These are phyloP conservation scores for Beauveria bassiana DNA, from an alignment of 2,329 filamentous ascomycete genomes.

Conservation along the genomic window DNA sequence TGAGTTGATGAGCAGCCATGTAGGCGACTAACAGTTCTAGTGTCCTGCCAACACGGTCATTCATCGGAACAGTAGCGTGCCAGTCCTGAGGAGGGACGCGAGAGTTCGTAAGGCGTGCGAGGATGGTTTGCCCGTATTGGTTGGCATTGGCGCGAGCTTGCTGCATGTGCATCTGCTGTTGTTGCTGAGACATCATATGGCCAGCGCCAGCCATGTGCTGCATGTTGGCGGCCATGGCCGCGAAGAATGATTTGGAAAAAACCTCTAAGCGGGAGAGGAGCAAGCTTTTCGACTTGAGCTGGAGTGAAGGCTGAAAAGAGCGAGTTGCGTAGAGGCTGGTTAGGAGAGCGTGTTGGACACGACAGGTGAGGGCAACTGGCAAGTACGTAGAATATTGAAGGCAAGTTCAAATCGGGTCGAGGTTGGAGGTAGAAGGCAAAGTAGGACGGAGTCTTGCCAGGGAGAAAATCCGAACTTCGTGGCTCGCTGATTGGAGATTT, in stretches of 20 bases:
- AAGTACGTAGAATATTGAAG: not conserved
- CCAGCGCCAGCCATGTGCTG: conserved; percentile 44
- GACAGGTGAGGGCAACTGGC: not conserved
- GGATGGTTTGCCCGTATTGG: conserved; percentile 33
- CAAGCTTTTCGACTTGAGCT: not conserved
- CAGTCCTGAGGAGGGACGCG: conserved; percentile 24
- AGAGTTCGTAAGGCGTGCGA: conserved; percentile 30
- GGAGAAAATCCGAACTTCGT: not conserved
- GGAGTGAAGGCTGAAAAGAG: not conserved
- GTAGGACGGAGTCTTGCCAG: not conserved
- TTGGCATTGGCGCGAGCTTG: conserved; percentile 10
- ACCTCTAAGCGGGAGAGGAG: not conserved
- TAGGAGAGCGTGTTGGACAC: not conserved
- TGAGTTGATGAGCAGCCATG: not conserved
- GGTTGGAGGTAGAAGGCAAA: too few relatives aligned
- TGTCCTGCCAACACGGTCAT: conserved; percentile 35
- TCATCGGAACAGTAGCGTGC: conserved; percentile 30
- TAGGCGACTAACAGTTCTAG: conserved; percentile 33
- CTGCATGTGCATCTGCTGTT: conserved; percentile 31
- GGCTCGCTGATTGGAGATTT: not conserved
- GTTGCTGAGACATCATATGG: conserved; percentile 34
- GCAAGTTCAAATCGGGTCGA: too few relatives aligned
- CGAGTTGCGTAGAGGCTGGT: not conserved
- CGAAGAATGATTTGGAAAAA: conserved; percentile 15
- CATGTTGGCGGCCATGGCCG: conserved; percentile 55